Evolutionary conservation across 208 protist species (phyloP), one percentile per base, ranked within the genome.

Genomic region (Trypanosoma avium): DNA sequence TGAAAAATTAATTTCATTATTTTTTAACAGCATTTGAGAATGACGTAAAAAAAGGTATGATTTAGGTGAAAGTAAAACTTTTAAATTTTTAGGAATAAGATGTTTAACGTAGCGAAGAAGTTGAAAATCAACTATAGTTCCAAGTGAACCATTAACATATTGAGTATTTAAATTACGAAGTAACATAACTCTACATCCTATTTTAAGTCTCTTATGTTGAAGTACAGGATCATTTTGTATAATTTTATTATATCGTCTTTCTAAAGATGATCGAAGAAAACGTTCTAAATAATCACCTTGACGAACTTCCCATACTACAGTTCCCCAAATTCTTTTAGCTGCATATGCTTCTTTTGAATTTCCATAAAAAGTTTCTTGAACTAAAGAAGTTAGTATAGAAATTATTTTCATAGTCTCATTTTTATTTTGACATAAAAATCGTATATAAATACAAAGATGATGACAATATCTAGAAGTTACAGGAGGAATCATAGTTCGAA

Each of bases 151-250:
- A 40, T 97, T 95, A 9, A 93, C 88, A 38, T 84, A 78, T 1
- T 30, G 36, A 10, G 10, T 24, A 15, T 73, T 88, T 24, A 97
- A 49, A 55, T 97, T 97, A 2, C 83, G 78, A 26, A 91, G 66
- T 35, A 95, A 70, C 86, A 97, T 92, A 26, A 97, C 92, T 7
- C 86, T 78, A 56, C 89, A 94, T 15, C 89, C 92, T 9, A 92
- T 64, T 56, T 94, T 93, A 13, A 97, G 72, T 22, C 65, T 50
- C 70, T 91, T 93, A 53, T 79, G 73, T n/a, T 82, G 72, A 7
- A 93, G 59, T n/a, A 86, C 58, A 2, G 71, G 70, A 30, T 95
- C 86, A 3, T 60, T 56, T 29, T 71, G 68, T 17, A 85, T 55
- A 2, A 50, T 63, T 4, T 77, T 56, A 35, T 50, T 57, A 48